Conservation (phyloP, 2,329 filamentous ascomycete genomes). For the Alternaria novae-zelandiae region DNA sequence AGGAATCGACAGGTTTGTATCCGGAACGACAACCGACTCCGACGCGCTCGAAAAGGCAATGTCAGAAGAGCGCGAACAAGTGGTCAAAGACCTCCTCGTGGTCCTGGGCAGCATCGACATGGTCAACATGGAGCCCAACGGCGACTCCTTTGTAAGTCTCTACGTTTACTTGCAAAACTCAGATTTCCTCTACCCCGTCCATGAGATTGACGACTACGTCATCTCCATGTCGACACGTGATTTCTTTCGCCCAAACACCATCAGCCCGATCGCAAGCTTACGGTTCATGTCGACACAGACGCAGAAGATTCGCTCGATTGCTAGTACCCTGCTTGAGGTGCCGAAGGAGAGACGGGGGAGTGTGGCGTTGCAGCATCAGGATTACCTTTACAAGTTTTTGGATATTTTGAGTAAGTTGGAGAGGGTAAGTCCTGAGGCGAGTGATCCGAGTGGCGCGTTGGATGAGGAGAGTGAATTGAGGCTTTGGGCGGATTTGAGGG, state of each 20-base stretch:
- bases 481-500: conserved; percentile 78
- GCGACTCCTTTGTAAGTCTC: conserved; percentile 65
- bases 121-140: conserved; percentile 80
- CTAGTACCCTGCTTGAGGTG: conserved; percentile 75
- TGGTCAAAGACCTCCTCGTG: conserved; percentile 77
- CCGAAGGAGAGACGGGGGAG: conserved; percentile 61
- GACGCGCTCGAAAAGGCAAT: conserved; percentile 68
- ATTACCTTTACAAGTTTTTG: conserved; percentile 74
- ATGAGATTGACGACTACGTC: background rate
- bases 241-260: conserved; percentile 10
- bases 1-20: conserved; percentile 41
- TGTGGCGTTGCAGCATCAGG: conserved; percentile 67
- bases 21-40: conserved; percentile 22
- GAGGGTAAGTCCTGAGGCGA: conserved; percentile 59
- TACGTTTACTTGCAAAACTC: conserved; percentile 17
- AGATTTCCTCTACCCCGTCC: conserved; percentile 16
- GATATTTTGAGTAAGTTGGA: conserved; percentile 78
- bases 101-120: conserved; percentile 80
- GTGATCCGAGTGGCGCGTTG: conserved; percentile 46
- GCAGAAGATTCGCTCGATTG: conserved; percentile 84
- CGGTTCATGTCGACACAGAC: conserved; percentile 57
- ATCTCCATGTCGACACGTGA: conserved; percentile 13
- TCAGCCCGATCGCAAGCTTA: conserved; percentile 34
- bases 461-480: conserved; percentile 78
- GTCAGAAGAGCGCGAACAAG: conserved; percentile 77